Percentiles rank a stretch among this genome's conserved stretches.
Conservation (phyloP, 2,329 filamentous ascomycete species). For the Colletotrichum kahawae region DNA sequence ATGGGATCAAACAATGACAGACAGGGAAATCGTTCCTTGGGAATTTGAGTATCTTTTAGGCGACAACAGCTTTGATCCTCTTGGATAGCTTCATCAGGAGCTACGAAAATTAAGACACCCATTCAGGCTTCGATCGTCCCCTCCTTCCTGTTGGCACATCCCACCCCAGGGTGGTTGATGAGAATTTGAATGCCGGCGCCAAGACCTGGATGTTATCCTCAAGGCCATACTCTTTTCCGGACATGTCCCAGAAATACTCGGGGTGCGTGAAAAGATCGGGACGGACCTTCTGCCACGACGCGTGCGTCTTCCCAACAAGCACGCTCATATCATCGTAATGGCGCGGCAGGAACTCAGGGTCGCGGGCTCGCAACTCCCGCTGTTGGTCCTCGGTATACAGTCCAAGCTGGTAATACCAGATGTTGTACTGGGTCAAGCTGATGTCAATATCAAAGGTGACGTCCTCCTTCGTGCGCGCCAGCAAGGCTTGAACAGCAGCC, state of each 20-base stretch:
- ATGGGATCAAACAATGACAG: neutral
- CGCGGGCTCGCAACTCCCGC: slow-evolving; percentile 16
- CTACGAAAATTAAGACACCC: neutral
- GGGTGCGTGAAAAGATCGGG: neutral
- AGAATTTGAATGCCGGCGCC: neutral
- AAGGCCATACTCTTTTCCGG: neutral
- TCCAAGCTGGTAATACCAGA: slow-evolving; percentile 28
- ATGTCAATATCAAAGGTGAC: slow-evolving; percentile 28
- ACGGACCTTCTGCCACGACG: neutral
- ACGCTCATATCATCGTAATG: neutral
- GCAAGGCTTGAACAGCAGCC: slow-evolving; percentile 6
- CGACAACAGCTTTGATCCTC: neutral
- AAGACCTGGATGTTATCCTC: neutral
- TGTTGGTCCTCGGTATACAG: slow-evolving; percentile 22
- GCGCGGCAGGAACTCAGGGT: neutral
- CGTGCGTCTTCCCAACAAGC: neutral
- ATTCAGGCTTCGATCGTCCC: neutral
- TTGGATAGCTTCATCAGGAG: neutral
- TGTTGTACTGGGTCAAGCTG: slow-evolving; percentile 31
- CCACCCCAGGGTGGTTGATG: neutral
- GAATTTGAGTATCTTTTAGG: neutral
- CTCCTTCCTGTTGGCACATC: neutral
- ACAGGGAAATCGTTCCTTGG: neutral
- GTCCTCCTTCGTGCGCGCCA: slow-evolving; percentile 21
- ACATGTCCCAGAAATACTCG: neutral